Percentiles rank a stretch among this genome's conserved stretches.
These are phyloP conservation scores for Medakamo hakoo DNA, from an alignment of 139 green algal genomes.

Conservation along the genomic window DNA sequence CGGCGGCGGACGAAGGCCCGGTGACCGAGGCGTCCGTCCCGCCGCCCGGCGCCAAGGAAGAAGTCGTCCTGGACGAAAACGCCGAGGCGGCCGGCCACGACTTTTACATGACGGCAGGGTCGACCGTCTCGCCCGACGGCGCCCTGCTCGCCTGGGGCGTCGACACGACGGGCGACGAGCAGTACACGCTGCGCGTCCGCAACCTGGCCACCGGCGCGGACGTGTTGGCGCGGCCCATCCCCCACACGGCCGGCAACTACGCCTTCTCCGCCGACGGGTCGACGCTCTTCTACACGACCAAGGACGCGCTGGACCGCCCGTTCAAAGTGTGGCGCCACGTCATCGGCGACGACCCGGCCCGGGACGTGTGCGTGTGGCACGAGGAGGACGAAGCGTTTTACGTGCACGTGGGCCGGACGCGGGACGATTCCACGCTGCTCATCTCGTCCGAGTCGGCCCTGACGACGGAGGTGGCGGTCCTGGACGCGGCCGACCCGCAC, in stretches of 20 bases:
- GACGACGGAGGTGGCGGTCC: constrained; percentile 47
- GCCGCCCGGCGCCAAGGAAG: constrained; percentile 24
- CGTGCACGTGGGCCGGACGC: constrained; percentile 33
- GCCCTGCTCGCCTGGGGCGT: constrained; percentile 47
- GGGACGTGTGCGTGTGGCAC: constrained; percentile 55
- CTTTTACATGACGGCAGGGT: constrained; percentile 32
- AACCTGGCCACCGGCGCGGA: constrained; percentile 31
- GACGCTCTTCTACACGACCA: constrained; percentile 58
- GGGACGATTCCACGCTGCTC: constrained; percentile 43
- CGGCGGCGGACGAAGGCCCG: constrained; percentile 14
- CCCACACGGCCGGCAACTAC: constrained; percentile 29
- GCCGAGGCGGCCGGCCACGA: constrained; percentile 23
- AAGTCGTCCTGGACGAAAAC: constrained; percentile 52
- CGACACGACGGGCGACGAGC: constrained; percentile 64
- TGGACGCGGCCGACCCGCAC: constrained; percentile 36
- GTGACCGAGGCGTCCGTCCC: constrained; percentile 31
- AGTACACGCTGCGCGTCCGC: constrained; percentile 65
- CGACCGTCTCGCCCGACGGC: constrained; percentile 30
- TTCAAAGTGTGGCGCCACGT: constrained; percentile 36
- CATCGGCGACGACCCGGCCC: constrained; percentile 22
- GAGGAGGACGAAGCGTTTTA: constrained; percentile 64
- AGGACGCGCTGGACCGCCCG: constrained; percentile 55
- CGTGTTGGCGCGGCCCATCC: constrained; percentile 39
- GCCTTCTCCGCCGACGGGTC: constrained; percentile 36
- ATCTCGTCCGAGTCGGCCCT: constrained; percentile 53